Percentiles rank a stretch among this genome's conserved stretches.
These are phyloP conservation scores for Penicillium cinerascens DNA, from an alignment of 495 filamentous ascomycete genomes.

Conservation along the genomic window DNA sequence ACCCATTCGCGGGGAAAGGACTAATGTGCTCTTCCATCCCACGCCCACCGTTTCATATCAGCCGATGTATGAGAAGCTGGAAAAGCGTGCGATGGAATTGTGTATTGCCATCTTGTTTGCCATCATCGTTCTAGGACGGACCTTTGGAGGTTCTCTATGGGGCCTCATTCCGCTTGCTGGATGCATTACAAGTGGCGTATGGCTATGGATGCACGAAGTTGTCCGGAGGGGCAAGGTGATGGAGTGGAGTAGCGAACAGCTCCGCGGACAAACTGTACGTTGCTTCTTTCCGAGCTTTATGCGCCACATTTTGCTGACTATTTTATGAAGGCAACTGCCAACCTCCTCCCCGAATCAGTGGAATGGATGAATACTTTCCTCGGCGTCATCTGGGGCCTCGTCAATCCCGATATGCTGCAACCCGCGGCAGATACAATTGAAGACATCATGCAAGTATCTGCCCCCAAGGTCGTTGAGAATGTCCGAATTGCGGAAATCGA, in stretches of 20 bases:
- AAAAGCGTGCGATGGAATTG: conserved; percentile 64
- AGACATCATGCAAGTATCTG: conserved; percentile 95
- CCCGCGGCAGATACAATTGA: conserved; percentile 70
- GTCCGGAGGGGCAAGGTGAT: conserved; percentile 73
- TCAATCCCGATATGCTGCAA: conserved; percentile 91
- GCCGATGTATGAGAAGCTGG: conserved; percentile 75
- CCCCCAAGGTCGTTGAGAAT: conserved; percentile 85
- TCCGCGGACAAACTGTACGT: conserved; percentile 73
- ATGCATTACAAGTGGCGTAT: conserved; percentile 71
- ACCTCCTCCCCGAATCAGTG: conserved; percentile 88
- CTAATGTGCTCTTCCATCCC: conserved; percentile 92
- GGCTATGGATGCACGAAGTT: conserved; percentile 84
- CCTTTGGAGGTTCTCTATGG: conserved; percentile 73
- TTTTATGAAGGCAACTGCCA: conserved; percentile 59
- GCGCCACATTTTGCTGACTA: conserved; percentile 13
- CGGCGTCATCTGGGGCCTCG: conserved; percentile 76
- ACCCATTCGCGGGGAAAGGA: conserved; percentile 93
- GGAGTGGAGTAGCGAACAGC: conserved; percentile 86
- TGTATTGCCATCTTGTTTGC: conserved; percentile 64
- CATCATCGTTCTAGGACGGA: conserved; percentile 72
- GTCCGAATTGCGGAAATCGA: conserved; percentile 95
- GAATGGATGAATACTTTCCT: conserved; percentile 93
- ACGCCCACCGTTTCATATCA: conserved; percentile 83
- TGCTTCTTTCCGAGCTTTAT: neutral
- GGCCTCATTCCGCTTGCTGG: conserved; percentile 68